Conservation (phyloP, 805 yeast genomes). For the Candida gorgasii region DNA sequence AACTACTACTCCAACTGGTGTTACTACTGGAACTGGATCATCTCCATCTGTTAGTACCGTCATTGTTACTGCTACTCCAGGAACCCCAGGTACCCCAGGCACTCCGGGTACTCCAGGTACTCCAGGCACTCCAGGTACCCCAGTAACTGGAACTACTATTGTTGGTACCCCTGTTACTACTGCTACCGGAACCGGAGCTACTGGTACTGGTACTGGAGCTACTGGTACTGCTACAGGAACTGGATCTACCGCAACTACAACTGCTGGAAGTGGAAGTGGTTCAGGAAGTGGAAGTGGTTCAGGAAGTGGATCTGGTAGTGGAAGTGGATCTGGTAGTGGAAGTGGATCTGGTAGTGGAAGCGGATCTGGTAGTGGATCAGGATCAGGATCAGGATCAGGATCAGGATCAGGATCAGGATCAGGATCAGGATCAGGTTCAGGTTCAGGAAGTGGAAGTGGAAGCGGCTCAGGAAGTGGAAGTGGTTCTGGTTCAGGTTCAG, state of each 20-base stretch:
- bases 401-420: too few species aligned
- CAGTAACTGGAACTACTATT: not conserved
- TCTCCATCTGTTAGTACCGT: conserved; percentile 29
- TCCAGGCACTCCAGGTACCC: not conserved
- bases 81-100: conserved; percentile 18
- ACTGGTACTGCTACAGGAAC: conserved; percentile 1
- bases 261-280: too few species aligned
- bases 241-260: not conserved
- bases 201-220: conserved; percentile 1
- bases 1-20: not conserved
- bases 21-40: conserved; percentile 30
- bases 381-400: too few species aligned
- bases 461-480: too few species aligned
- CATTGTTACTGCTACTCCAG: conserved; percentile 29
- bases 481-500: not conserved
- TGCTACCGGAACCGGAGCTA: not conserved
- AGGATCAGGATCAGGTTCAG: not conserved
- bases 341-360: too few species aligned
- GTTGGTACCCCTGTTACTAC: not conserved
- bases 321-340: too few species aligned
- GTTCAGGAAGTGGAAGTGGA: too few species aligned
- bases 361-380: too few species aligned
- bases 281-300: too few species aligned
- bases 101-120: not conserved
- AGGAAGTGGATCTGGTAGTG: too few species aligned